Conservation (phyloP, 2,329 filamentous ascomycete genomes). For the Aspergillus fijiensis region DNA sequence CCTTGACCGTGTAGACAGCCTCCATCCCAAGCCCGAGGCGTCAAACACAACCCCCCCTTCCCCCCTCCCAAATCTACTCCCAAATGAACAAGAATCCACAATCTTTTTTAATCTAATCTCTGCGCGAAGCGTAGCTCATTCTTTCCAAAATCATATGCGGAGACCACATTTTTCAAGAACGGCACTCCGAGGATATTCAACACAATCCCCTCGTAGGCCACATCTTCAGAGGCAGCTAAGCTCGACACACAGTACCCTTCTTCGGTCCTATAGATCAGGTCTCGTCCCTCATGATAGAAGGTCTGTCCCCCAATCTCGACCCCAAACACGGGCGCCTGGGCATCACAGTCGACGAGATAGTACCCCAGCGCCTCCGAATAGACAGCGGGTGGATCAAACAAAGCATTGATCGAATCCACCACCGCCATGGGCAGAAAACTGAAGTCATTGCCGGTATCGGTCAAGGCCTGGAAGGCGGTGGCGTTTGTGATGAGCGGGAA, state of each 20-base stretch:
- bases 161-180: constrained; percentile 52
- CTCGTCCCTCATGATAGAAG: constrained; percentile 31
- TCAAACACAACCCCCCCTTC: too few species aligned
- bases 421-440: constrained; percentile 43
- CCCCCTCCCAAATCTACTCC: too few species aligned
- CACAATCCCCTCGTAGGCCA: constrained; percentile 31
- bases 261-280: constrained; percentile 31
- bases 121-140: constrained; percentile 49
- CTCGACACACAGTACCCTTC: constrained; percentile 23
- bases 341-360: constrained; percentile 45
- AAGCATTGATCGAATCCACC: constrained; percentile 41
- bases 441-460: constrained; percentile 39
- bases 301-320: constrained; percentile 40
- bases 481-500: constrained; percentile 20
- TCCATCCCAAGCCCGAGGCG: too few species aligned
- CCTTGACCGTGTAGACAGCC: too few species aligned
- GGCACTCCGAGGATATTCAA: constrained; percentile 47
- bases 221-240: constrained; percentile 28
- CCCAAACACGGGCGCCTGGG: constrained; percentile 43
- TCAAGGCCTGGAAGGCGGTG: constrained; percentile 40
- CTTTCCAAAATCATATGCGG: constrained; percentile 52
- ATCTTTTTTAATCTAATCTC: too few species aligned
- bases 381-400: constrained; percentile 45
- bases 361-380: constrained; percentile 29
- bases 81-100: too few species aligned